A percentile compares a stretch with the other conserved stretches of the same genome.
These are phyloP conservation scores for Cystobasidiaceae sp. DNA, from an alignment of 1,284 basidiomycete genomes.

Conservation along the genomic window DNA sequence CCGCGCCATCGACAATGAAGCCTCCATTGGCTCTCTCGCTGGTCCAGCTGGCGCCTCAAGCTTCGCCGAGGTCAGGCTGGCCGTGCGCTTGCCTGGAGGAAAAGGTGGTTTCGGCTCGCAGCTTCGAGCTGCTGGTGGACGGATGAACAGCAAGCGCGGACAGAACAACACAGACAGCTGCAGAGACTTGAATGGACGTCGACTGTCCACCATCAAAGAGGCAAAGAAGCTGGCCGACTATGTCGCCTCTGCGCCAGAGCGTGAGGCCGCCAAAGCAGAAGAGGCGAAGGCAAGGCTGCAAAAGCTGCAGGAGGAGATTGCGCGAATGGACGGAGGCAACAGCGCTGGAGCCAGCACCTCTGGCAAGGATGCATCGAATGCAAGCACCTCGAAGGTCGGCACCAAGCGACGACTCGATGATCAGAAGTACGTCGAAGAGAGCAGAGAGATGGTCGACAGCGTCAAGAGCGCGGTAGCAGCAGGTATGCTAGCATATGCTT, in stretches of 20 bases:
- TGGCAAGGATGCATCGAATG: slow-evolving; percentile 40
- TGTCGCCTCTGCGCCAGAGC: slow-evolving; percentile 74
- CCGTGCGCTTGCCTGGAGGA: slow-evolving; percentile 64
- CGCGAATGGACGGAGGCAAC: slow-evolving; percentile 48
- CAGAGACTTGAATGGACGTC: slow-evolving; percentile 81
- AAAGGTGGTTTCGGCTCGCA: slow-evolving; percentile 98
- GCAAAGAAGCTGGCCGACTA: slow-evolving; percentile 91
- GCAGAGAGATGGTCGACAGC: slow-evolving; percentile 81
- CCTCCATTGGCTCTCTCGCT: slow-evolving; percentile 6
- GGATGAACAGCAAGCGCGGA: slow-evolving; percentile 88
- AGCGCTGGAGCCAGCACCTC: slow-evolving; percentile 3
- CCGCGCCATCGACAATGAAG: slow-evolving; percentile 19
- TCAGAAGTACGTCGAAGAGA: slow-evolving; percentile 85
- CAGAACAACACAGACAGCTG: slow-evolving; percentile 87
- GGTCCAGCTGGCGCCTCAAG: not conserved
- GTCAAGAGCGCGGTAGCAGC: slow-evolving; percentile 84
- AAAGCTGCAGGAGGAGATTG: slow-evolving; percentile 44
- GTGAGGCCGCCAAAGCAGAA: slow-evolving; percentile 62
- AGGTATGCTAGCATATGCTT: slow-evolving; percentile 53
- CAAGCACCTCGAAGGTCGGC: slow-evolving; percentile 50
- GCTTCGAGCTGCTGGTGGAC: slow-evolving; percentile 89
- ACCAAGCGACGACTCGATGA: slow-evolving; percentile 89
- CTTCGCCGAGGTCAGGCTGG: slow-evolving; percentile 42
- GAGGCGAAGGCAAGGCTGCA: slow-evolving; percentile 34
- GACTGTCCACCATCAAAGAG: slow-evolving; percentile 90